Conservation (phyloP, 345 rosid genomes). For the Balakata baccata region DNA sequence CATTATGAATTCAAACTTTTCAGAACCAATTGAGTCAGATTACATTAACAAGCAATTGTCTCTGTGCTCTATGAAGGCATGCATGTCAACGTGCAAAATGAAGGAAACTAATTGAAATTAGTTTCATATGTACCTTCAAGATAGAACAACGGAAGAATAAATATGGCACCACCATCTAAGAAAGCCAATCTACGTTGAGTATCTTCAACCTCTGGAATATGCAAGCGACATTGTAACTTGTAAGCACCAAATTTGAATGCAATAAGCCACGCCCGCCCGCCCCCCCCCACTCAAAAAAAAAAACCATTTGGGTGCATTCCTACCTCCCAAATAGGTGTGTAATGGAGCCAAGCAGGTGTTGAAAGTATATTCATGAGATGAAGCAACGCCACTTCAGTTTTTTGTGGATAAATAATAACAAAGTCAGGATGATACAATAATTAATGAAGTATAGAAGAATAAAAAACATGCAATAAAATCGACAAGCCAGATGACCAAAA, state of each 20-base stretch:
- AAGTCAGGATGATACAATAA: conserved; percentile 5
- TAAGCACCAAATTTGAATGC: conserved; percentile 1
- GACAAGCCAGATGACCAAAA: background rate
- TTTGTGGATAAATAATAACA: conserved; percentile 6
- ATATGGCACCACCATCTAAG: conserved; percentile 71
- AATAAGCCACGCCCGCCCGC: background rate
- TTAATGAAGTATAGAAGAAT: background rate
- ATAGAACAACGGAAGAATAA: conserved; percentile 70
- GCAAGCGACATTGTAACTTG: background rate
- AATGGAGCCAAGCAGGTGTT: conserved; percentile 73
- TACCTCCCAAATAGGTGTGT: conserved; percentile 94
- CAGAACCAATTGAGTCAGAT: background rate
- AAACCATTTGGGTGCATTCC: conserved; percentile 9
- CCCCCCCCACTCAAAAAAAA: background rate
- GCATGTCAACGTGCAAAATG: background rate
- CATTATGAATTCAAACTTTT: background rate
- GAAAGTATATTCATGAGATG: conserved; percentile 50
- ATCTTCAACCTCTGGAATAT: conserved; percentile 77
- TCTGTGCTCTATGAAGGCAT: background rate
- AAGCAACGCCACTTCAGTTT: conserved; percentile 24
- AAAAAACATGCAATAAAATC: background rate
- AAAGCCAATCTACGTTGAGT: conserved; percentile 62
- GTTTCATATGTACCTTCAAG: conserved; percentile 58
- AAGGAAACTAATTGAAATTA: background rate
- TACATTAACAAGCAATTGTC: background rate